Conservation (phyloP, 495 filamentous ascomycete genomes). For the Podospora tetraspora region DNA sequence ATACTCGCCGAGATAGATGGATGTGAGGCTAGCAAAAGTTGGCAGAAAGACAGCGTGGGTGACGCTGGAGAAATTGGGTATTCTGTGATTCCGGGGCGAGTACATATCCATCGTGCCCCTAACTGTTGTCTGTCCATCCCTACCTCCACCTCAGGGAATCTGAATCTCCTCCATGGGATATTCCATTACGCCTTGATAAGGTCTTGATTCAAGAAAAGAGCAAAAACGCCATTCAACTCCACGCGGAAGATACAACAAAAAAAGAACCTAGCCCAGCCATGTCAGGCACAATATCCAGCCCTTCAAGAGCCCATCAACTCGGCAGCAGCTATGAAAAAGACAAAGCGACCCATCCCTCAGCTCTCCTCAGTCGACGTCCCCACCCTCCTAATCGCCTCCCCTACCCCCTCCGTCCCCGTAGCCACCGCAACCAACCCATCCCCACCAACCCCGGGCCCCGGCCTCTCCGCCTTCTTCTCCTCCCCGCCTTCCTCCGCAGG, state of each 20-base stretch:
- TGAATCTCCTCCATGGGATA: neutral
- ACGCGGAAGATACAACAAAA: neutral
- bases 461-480: constrained; percentile 32
- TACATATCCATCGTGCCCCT: neutral
- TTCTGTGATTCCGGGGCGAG: neutral
- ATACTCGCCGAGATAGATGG: too few species aligned
- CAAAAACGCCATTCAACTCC: neutral
- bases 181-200: neutral
- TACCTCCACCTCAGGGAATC: neutral
- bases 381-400: constrained; percentile 13
- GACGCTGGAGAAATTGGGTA: neutral
- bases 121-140: neutral
- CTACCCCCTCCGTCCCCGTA: constrained; percentile 17
- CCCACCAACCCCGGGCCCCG: constrained; percentile 13
- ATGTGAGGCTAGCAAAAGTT: too few species aligned
- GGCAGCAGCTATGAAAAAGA: neutral
- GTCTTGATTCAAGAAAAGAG: neutral
- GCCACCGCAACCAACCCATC: neutral
- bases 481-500: constrained; percentile 41
- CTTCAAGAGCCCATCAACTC: neutral
- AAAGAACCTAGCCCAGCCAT: neutral
- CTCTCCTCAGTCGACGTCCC: constrained; percentile 19
- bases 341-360: neutral
- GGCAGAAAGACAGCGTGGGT: neutral
- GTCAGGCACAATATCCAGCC: too few species aligned